A percentile compares a stretch with the other conserved stretches of the same genome.
Evolutionary conservation across 2,329 filamentous ascomycete species (phyloP).

Genomic region (Cladosporium colombiae): DNA sequence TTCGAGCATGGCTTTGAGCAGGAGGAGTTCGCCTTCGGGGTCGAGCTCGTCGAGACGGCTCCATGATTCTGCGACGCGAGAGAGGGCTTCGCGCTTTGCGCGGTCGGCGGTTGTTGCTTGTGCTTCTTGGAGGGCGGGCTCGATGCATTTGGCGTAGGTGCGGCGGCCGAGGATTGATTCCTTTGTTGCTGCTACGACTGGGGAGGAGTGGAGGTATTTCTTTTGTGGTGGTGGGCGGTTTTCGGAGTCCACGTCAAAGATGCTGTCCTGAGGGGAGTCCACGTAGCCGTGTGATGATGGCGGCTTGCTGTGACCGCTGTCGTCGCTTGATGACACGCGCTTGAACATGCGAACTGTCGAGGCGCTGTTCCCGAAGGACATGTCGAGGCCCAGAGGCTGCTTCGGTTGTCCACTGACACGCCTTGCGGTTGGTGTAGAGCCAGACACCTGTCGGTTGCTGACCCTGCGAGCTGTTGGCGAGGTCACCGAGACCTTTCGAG

Average conservation of each 20-base stretch:
- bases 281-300: slow-evolving; percentile 17
- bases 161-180: slow-evolving; percentile 81
- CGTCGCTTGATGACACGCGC: slow-evolving; percentile 63
- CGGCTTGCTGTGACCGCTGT: slow-evolving; percentile 19
- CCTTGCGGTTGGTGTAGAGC: slow-evolving; percentile 46
- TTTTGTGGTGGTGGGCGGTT: slow-evolving; percentile 58
- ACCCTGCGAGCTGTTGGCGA: slow-evolving; percentile 38
- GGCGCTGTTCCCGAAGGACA: slow-evolving; percentile 90
- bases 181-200: slow-evolving; percentile 55
- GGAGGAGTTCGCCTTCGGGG: slow-evolving; percentile 83
- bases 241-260: slow-evolving; percentile 56
- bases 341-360: slow-evolving; percentile 92
- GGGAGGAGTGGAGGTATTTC: slow-evolving; percentile 20
- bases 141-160: slow-evolving; percentile 77
- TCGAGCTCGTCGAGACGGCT: slow-evolving; percentile 81
- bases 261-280: slow-evolving; percentile 29
- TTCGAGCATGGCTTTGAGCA: slow-evolving; percentile 77
- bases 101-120: slow-evolving; percentile 70
- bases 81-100: slow-evolving; percentile 79
- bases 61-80: slow-evolving; percentile 81
- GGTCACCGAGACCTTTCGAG: slow-evolving; percentile 35
- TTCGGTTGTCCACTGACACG: slow-evolving; percentile 53
- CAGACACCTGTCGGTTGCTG: slow-evolving; percentile 36
- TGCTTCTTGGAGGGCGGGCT: slow-evolving; percentile 80
- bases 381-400: slow-evolving; percentile 81